Base-by-base conservation (phyloP, 805 yeast species). In the Yarrowia porcina region DNA sequence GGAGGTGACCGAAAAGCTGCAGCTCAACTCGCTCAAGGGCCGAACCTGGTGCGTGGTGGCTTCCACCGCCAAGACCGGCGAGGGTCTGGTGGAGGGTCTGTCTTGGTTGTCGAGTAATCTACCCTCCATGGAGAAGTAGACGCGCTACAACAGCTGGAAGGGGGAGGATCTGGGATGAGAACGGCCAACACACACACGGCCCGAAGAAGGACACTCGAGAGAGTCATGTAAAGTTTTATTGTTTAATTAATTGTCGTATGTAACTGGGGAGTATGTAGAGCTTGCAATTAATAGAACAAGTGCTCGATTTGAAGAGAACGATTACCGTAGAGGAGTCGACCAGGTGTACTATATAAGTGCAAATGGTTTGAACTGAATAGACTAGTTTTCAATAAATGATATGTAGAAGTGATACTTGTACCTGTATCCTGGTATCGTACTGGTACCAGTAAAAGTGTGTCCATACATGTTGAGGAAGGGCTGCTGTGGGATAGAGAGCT, bases 11-110 rank as follows among this genome's bases (percentile, higher is more conserved):
- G 89, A 88, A 68, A 78, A 79, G 67, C 81, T 91, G 65, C 84
- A 87, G 64, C 79, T 92, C 74, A 77, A 81, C 57, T 73, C 83
- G 63, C 81, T 84, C 69, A 80, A 85, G 64, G 84, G 83, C 60
- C 93, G 91, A 72, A 79, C 87, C 62, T 92, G 96, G 96, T 88
- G 94, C 57, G 96, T 92, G 36, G 89, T 92, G 65, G 97, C 97
- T 21, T 87, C 96, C 27, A 86, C 90, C 68, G 97, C 96, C 32
- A 83, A 86, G 66, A 88, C 90, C 64, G 97, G 97, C 27, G 91
- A 90, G 64, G 97, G 97, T 17, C 79, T 91, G 65, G 85, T 86
- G 45, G 97, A 91, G 74, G 92, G 96, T 8, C 78, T 90, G 73
- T 85, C 89, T 66, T 90, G 97, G 97, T 82, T 90, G 57, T 82